Conservation (phyloP, 768 basidiomycete species). For the Psilocybe tampanensis region DNA sequence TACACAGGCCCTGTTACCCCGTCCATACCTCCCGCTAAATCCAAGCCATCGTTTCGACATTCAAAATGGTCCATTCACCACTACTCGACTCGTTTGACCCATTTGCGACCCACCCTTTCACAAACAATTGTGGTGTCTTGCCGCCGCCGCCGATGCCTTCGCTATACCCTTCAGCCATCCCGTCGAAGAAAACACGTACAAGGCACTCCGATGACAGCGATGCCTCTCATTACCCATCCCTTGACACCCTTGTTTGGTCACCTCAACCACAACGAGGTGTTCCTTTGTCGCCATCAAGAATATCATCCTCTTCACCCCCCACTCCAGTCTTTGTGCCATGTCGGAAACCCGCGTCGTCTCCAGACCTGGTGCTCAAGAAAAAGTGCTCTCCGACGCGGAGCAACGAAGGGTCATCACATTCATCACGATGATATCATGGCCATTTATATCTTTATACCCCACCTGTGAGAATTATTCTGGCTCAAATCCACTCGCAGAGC, state of each 20-base stretch:
- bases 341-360: constrained; percentile 53
- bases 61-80: constrained; percentile 33
- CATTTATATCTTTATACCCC: constrained; percentile 11
- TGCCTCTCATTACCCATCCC: constrained; percentile 7
- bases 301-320: constrained; percentile 18
- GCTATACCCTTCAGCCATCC: constrained; percentile 45
- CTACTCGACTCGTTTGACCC: constrained; percentile 55
- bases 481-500: not conserved
- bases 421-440: constrained; percentile 10
- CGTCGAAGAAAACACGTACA: constrained; percentile 26
- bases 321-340: constrained; percentile 54
- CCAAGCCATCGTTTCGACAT: not conserved
- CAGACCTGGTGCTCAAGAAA: constrained; percentile 52
- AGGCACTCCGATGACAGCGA: constrained; percentile 16
- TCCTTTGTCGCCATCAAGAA: constrained; percentile 12
- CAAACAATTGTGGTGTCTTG: constrained; percentile 41
- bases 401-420: constrained; percentile 5
- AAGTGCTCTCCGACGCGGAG: constrained; percentile 20
- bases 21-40: not conserved
- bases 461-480: not conserved
- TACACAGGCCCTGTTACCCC: not conserved
- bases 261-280: constrained; percentile 29
- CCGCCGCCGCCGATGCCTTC: constrained; percentile 49
- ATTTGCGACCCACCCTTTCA: constrained; percentile 62
- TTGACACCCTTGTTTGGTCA: constrained; percentile 14